Base-by-base conservation (phyloP, 2,329 filamentous ascomycete genomes). In the Cercospora nicotianae region DNA sequence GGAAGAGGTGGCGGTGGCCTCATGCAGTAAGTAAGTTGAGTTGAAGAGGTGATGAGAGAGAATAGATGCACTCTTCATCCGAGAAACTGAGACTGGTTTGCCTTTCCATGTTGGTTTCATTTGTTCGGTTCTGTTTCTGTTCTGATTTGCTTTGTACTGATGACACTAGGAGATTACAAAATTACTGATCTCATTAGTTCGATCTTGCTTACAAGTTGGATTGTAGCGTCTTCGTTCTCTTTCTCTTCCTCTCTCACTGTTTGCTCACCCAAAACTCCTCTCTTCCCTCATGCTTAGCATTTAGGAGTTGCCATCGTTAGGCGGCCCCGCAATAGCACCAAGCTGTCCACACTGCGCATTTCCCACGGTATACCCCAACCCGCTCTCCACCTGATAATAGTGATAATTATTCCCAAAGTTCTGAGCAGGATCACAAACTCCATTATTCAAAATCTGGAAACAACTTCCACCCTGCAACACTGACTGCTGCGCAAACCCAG, bases 281-380 rank as follows among this genome's bases (percentile, higher is more conserved):
- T 4, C 33, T 7, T 33, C 1, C 10, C 10, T 33, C 30, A 31
- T n/a, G n/a, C n/a, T n/a, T n/a, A n/a, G n/a, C n/a, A 33, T 3
- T 10, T 33, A 33, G 12, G 28, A 48, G 28, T 63, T 48, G 0
- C 31, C 51, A 39, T 33, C 30, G 12, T n/a, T n/a, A n/a, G 62
- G 51, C 10, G 60, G 57, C 7, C 66, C 66, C 16, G 62, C 62
- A 12, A 45, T 18, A 33, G 48, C 20, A 1, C 45, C 62, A 5
- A 68, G 20, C 31, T 55, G 63, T 9, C 66, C 66, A 57, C 66
- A 68, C 57, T 65, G 66, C 23, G 30, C 62, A 45, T 68, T 68
- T 2, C 66, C 66, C 30, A 68, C 66, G 16, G 51, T 65, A 26
- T 68, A 68, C 6, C 62, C 62, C 31, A 20, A 7, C 3, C 58